Percentiles rank a stretch among this genome's conserved stretches.
These are phyloP conservation scores for Aspergillus sp. DNA, from an alignment of 2,329 filamentous ascomycete species.

Conservation along the genomic window DNA sequence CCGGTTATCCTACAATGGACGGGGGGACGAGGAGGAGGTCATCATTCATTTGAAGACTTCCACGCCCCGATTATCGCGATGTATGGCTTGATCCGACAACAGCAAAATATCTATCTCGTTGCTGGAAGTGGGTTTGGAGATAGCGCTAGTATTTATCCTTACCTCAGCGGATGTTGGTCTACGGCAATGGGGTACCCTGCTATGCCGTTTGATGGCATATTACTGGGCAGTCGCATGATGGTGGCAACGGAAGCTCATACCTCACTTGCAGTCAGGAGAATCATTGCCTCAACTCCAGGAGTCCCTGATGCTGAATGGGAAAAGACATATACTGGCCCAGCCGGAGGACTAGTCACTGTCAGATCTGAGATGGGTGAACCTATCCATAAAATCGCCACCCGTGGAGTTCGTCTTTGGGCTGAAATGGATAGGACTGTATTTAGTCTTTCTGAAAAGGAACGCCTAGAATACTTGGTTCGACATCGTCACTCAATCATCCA, in stretches of 20 bases:
- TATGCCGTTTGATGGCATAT: conserved; percentile 91
- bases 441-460: conserved; percentile 13
- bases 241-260: conserved; percentile 90
- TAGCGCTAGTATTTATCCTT: conserved; percentile 86
- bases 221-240: conserved; percentile 94
- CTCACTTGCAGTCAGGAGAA: conserved; percentile 77
- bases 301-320: conserved; percentile 80
- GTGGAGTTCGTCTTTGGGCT: conserved; percentile 38
- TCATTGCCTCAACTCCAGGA: conserved; percentile 78
- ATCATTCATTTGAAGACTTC: conserved; percentile 95
- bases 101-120: conserved; percentile 81
- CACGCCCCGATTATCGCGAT: conserved; percentile 86
- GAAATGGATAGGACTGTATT: conserved; percentile 35
- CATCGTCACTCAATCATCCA: conserved; percentile 83
- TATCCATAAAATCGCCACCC: conserved; percentile 42
- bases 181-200: conserved; percentile 80
- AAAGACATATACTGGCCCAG: conserved; percentile 80
- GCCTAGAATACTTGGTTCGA: conserved; percentile 79
- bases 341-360: conserved; percentile 90
- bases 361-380: conserved; percentile 52
- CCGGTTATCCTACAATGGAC: conserved; percentile 96
- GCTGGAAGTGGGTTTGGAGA: conserved; percentile 91
- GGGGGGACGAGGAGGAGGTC: conserved; percentile 86
- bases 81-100: conserved; percentile 71
- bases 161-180: conserved; percentile 88